These are phyloP conservation scores for Xylona heveae DNA, from an alignment of 495 filamentous ascomycete species.

Conservation along the genomic window DNA sequence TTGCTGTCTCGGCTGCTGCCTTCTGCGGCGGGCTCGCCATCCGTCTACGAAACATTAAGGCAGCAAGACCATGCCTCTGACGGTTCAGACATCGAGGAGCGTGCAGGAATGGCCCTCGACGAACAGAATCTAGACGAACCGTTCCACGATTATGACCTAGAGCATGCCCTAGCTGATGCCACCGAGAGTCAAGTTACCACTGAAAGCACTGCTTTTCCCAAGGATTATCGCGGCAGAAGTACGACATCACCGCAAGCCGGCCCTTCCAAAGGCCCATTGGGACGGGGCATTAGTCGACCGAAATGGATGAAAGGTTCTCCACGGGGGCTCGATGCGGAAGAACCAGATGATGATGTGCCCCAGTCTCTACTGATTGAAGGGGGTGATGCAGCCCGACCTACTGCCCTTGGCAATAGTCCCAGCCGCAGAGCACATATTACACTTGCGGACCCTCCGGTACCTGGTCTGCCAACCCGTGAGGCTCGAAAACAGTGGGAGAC, in stretches of 20 bases:
- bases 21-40: conserved; percentile 32
- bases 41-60: conserved; percentile 50
- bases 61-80: conserved; percentile 37
- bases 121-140: conserved; percentile 43
- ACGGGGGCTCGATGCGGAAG: conserved; percentile 27
- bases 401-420: conserved; percentile 5
- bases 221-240: conserved; percentile 7
- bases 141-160: conserved; percentile 53
- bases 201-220: conserved; percentile 17
- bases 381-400: conserved; percentile 16
- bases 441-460: conserved; percentile 15
- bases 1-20: conserved; percentile 55
- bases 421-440: conserved; percentile 5
- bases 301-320: conserved; percentile 4
- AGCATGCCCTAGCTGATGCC: conserved; percentile 41
- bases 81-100: conserved; percentile 41
- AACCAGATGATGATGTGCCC: conserved; percentile 81
- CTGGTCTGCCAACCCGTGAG: conserved; percentile 28
- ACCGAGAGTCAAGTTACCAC: conserved; percentile 35
- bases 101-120: conserved; percentile 42
- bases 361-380: conserved; percentile 67
- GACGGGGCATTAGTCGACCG: conserved; percentile 4
- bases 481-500: conserved; percentile 46
- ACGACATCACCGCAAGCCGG: conserved; percentile 3
- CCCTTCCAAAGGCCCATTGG: neutral